phyloP scores from a whole-genome alignment of 768 basidiomycete genomes.

The Kwoniella botswanensis region DNA sequence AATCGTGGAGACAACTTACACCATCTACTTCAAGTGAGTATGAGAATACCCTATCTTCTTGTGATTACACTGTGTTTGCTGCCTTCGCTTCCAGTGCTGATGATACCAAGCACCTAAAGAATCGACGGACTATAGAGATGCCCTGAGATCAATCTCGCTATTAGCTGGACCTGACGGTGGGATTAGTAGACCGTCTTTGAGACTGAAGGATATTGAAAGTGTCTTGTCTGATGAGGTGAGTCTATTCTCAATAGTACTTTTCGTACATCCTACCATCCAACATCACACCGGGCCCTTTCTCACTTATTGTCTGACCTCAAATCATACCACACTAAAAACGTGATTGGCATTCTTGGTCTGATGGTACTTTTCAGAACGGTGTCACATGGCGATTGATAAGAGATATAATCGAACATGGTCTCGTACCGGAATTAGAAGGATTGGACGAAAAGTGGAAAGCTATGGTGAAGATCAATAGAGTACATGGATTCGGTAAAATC shows the following conservation, averaged over 20 bases:
- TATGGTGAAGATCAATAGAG: slow-evolving; percentile 41
- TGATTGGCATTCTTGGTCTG: background rate
- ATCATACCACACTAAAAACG: background rate
- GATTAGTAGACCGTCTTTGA: slow-evolving; percentile 26
- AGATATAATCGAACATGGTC: slow-evolving; percentile 39
- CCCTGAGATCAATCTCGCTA: slow-evolving; percentile 37
- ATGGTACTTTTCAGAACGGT: slow-evolving; percentile 41
- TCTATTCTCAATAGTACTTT: background rate
- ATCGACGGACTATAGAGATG: slow-evolving; percentile 20
- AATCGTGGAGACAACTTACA: slow-evolving; percentile 29
- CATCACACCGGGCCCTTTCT: background rate
- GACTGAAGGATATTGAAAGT: slow-evolving; percentile 43
- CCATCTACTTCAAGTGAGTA: slow-evolving; percentile 13
- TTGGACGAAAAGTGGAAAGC: slow-evolving; percentile 33
- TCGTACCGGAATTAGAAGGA: slow-evolving; percentile 37
- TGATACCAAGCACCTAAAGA: background rate
- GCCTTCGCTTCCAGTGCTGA: background rate
- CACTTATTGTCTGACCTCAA: background rate
- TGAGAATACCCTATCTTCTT: too few species aligned
- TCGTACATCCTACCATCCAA: background rate
- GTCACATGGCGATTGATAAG: slow-evolving; percentile 50
- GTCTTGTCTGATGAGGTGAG: slow-evolving; percentile 49
- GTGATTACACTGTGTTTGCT: too few species aligned
- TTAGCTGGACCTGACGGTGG: slow-evolving; percentile 32
- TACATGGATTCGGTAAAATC: slow-evolving; percentile 47